Conservation (phyloP, 345 rosid species). For the Nephelium lappaceum region DNA sequence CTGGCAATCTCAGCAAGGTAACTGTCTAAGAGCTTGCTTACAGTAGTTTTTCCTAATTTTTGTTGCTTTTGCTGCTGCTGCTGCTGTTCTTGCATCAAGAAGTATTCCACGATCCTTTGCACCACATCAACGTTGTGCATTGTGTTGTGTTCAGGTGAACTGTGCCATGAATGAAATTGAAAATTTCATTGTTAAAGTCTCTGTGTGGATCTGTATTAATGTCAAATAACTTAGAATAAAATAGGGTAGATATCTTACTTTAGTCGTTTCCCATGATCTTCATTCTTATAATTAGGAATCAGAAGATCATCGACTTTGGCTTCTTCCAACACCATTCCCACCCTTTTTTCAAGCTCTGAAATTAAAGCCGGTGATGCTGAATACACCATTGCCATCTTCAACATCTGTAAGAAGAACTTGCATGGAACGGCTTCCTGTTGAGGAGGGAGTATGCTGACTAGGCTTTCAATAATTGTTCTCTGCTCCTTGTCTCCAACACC, state of each 20-base stretch:
- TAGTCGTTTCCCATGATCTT: conserved; percentile 47
- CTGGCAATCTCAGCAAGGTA: conserved; percentile 77
- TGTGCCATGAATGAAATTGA: conserved; percentile 33
- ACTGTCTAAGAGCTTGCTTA: conserved; percentile 75
- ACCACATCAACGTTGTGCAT: conserved; percentile 69
- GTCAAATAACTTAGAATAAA: conserved; percentile 17
- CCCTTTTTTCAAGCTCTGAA: conserved; percentile 79
- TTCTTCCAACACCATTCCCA: conserved; percentile 60
- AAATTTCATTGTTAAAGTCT: conserved; percentile 2
- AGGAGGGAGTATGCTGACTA: conserved; percentile 68
- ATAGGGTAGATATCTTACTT: conserved; percentile 46
- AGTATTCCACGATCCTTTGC: conserved; percentile 74
- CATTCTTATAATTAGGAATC: conserved; percentile 66
- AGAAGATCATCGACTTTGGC: conserved; percentile 71
- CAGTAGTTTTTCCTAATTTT: conserved; percentile 48
- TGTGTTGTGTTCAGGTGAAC: conserved; percentile 53
- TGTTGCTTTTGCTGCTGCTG: conserved; percentile 53
- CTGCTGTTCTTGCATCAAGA: conserved; percentile 75
- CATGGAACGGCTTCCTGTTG: conserved; percentile 67
- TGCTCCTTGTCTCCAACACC: conserved; percentile 50
- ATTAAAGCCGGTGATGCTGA: conserved; percentile 75
- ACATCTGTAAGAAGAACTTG: conserved; percentile 67
- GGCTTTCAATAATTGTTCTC: conserved; percentile 63
- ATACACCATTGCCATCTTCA: conserved; percentile 68
- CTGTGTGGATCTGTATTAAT: conserved; percentile 2